Base-by-base conservation (phyloP, 306 rosid genomes). In the Argentina anserina region DNA sequence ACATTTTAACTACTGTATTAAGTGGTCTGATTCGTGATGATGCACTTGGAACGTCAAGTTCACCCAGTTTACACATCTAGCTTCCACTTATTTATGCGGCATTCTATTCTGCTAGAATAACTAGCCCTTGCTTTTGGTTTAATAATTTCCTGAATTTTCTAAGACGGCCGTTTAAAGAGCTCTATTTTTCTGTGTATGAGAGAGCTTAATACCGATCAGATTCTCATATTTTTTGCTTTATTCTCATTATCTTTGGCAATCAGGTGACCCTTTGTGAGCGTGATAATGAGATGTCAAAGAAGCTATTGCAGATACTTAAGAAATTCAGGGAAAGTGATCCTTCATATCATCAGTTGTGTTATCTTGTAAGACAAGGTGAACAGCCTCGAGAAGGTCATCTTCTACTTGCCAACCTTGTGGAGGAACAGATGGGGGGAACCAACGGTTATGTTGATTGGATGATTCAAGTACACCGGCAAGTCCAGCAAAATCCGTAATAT, bases 301-400 rank as follows among this genome's bases (percentile, higher is more conserved):
- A 87, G 86, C 79, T 91, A 71, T 75, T 84, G 78, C 82, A 78
- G 83, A 75, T 84, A 42, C 88, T 95, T 37, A 65, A 87, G 74
- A 88, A 84, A 75, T 78, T 88, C 31, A 88, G 99, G 82, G 92
- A 86, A 81, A 79, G 75, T 4, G 90, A 91, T 60, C 77, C 74
- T 25, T 86, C 93, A 56, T 85, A 87, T 71, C 83, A 83, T 83
- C 97, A 83, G 75, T 73, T 84, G 70, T 81, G 90, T 76, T 84
- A 84, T 69, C 97, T 95, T 83, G 97, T 95, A 80, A 88, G 99
- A 87, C 99, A 91, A 88, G 97, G 99, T 9, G 97, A 95, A 79
- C 97, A 95, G 46, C 97, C 97, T 65, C 87, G 88, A 76, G 99
- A 95, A 86, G 97, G 99, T 55, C 81, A 83, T 84, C 96, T 95